phyloP scores from a whole-genome alignment of 2,329 filamentous ascomycete species.

The Drechslerella coelobrocha region DNA sequence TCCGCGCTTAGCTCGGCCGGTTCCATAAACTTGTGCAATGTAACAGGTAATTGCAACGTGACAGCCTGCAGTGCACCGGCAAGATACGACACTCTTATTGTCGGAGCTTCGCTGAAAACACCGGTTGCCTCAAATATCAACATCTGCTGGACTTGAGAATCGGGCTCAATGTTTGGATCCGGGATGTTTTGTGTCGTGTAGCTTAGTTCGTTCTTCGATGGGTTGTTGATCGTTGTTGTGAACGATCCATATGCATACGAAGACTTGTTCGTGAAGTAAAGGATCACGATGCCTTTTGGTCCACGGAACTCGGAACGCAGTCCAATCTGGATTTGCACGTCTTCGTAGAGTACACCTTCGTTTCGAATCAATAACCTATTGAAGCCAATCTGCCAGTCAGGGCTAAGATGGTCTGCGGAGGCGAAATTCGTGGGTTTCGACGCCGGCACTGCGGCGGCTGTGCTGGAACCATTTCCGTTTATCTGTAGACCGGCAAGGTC shows the following conservation, averaged over 20 bases:
- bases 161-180: slow-evolving; percentile 77
- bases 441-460: slow-evolving; percentile 62
- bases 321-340: slow-evolving; percentile 90
- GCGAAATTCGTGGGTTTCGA: slow-evolving; percentile 81
- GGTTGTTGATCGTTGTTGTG: slow-evolving; percentile 88
- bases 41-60: slow-evolving; percentile 85
- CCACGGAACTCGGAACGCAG: slow-evolving; percentile 91
- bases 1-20: slow-evolving; percentile 82
- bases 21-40: slow-evolving; percentile 96
- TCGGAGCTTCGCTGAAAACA: slow-evolving; percentile 83
- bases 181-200: slow-evolving; percentile 89
- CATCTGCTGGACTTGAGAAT: slow-evolving; percentile 85
- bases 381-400: slow-evolving; percentile 92
- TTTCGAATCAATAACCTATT: slow-evolving; percentile 78
- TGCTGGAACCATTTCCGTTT: slow-evolving; percentile 65
- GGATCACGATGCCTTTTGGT: slow-evolving; percentile 92
- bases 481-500: slow-evolving; percentile 87
- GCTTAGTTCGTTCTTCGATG: slow-evolving; percentile 71
- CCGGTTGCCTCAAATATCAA: slow-evolving; percentile 89
- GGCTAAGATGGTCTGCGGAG: slow-evolving; percentile 88
- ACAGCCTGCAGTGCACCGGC: slow-evolving; percentile 91
- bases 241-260: slow-evolving; percentile 84
- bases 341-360: slow-evolving; percentile 92
- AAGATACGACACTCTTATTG: slow-evolving; percentile 90
- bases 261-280: slow-evolving; percentile 96